phyloP scores from a whole-genome alignment of 2,329 filamentous ascomycete species.

The Epichloe aotearoae region DNA sequence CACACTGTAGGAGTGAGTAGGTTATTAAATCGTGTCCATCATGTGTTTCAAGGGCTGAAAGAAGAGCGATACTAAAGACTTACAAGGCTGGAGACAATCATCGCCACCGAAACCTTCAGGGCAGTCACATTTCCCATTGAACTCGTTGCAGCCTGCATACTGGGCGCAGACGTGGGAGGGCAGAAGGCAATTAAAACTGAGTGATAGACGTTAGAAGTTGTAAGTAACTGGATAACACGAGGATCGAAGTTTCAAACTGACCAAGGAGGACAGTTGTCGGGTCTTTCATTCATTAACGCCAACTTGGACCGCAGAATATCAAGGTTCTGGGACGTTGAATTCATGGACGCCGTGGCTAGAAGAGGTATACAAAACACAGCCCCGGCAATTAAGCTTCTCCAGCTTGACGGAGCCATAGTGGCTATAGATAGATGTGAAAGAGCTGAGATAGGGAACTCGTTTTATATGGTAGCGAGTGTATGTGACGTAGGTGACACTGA shows the following conservation, averaged over 20 bases:
- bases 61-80: conserved; percentile 12
- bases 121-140: conserved; percentile 85
- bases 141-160: conserved; percentile 77
- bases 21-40: neutral
- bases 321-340: conserved; percentile 46
- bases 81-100: conserved; percentile 75
- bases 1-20: conserved; percentile 42
- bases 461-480: too few species aligned
- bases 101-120: conserved; percentile 87
- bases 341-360: conserved; percentile 25
- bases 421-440: conserved; percentile 10
- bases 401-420: conserved; percentile 27
- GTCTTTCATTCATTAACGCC: conserved; percentile 58
- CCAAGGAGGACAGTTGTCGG: conserved; percentile 69
- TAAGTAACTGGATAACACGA: conserved; percentile 2
- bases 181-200: conserved; percentile 93
- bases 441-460: neutral
- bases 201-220: conserved; percentile 12
- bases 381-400: conserved; percentile 26
- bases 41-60: neutral
- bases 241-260: conserved; percentile 19
- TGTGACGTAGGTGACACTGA: too few species aligned
- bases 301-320: conserved; percentile 53
- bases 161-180: conserved; percentile 86
- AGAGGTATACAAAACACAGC: conserved; percentile 27